phyloP scores from a whole-genome alignment of 106 monocot genomes.

The Cymbidium sinense region DNA sequence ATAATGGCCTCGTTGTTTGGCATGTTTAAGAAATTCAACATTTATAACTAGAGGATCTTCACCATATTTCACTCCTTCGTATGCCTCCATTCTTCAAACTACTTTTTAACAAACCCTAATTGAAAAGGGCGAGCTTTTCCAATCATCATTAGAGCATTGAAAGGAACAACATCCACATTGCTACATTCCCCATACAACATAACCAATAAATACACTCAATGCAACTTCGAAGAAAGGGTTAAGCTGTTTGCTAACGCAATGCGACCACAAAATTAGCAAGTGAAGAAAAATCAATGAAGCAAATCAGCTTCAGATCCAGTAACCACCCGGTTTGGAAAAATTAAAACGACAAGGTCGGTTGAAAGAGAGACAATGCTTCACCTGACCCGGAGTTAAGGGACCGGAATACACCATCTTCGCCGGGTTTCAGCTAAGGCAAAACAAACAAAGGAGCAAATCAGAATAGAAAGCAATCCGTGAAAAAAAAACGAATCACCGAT shows the following conservation, averaged over 20 bases:
- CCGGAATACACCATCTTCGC: slow-evolving; percentile 3
- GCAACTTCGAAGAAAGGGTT: not conserved
- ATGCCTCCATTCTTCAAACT: not conserved
- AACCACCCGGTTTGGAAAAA: not conserved
- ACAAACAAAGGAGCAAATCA: not conserved
- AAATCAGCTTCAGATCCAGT: not conserved
- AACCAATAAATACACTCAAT: not conserved
- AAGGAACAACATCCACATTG: not conserved
- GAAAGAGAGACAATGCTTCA: not conserved
- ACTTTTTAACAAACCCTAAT: not conserved
- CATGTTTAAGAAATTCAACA: not conserved
- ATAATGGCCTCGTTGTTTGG: not conserved
- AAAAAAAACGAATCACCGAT: not conserved
- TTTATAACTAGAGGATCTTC: slow-evolving; percentile 1
- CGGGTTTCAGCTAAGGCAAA: not conserved
- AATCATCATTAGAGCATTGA: not conserved
- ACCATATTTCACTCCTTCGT: not conserved
- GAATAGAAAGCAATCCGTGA: not conserved
- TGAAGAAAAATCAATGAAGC: not conserved
- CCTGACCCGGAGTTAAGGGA: slow-evolving; percentile 11
- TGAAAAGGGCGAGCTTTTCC: not conserved
- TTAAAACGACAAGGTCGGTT: not conserved
- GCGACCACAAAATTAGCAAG: not conserved
- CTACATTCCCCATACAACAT: not conserved
- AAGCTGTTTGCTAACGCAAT: not conserved